phyloP scores from a whole-genome alignment of 2,329 filamentous ascomycete genomes.

The Xylariaceae sp. region DNA sequence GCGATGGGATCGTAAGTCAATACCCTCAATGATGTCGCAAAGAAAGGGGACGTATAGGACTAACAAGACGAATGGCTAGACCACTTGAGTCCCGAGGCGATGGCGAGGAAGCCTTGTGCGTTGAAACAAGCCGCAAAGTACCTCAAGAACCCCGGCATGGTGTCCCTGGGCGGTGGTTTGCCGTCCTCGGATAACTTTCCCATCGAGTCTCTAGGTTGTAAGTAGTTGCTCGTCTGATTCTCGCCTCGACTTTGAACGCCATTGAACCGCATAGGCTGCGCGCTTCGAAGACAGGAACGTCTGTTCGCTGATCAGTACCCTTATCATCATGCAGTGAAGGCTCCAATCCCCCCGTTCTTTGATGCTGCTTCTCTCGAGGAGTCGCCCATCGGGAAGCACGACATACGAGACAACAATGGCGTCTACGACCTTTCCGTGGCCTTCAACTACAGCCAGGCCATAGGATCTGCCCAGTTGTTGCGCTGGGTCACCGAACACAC shows the following conservation, averaged over 20 bases:
- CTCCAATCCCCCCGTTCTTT: constrained; percentile 11
- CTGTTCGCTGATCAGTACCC: neutral
- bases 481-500: constrained; percentile 93
- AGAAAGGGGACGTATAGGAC: neutral
- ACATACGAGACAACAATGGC: constrained; percentile 45
- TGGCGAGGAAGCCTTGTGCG: constrained; percentile 57
- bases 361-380: constrained; percentile 4
- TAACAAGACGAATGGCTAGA: constrained; percentile 33
- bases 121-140: constrained; percentile 77
- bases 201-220: constrained; percentile 63
- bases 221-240: neutral
- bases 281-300: neutral
- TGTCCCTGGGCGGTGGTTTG: constrained; percentile 87
- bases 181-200: constrained; percentile 90
- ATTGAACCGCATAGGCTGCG: neutral
- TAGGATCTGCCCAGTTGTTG: constrained; percentile 78
- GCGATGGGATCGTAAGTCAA: constrained; percentile 72
- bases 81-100: constrained; percentile 58
- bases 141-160: constrained; percentile 74
- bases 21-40: neutral
- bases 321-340: constrained; percentile 11
- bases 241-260: neutral
- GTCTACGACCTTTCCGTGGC: constrained; percentile 75
- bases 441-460: constrained; percentile 88
- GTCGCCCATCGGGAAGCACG: constrained; percentile 70